phyloP scores from a whole-genome alignment of 441 rosid species.

The Jatropha podagrica region DNA sequence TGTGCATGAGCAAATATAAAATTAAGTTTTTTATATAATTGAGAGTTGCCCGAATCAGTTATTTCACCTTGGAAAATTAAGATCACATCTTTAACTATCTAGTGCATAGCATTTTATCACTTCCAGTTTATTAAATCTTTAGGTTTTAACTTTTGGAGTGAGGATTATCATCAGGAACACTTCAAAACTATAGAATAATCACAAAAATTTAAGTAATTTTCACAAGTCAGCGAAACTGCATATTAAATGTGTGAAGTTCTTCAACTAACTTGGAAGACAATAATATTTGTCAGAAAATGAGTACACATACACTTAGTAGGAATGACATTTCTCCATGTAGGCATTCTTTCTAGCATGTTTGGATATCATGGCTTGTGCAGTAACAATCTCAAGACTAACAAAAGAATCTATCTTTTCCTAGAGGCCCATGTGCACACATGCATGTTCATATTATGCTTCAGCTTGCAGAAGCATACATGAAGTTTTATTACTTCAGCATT shows the following conservation, averaged over 20 bases:
- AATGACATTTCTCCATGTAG: background rate
- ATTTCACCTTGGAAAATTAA: background rate
- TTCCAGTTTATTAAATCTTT: background rate
- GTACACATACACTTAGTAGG: background rate
- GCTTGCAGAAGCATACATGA: background rate
- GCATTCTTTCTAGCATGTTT: background rate
- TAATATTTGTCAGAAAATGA: background rate
- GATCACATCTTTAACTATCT: background rate
- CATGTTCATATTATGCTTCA: conserved; percentile 1
- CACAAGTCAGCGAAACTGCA: background rate
- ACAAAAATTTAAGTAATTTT: conserved; percentile 3
- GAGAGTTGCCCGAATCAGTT: background rate
- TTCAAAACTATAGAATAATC: background rate
- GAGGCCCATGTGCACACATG: background rate
- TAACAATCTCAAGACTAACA: background rate
- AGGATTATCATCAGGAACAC: background rate
- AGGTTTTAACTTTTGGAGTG: background rate
- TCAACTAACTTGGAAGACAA: background rate
- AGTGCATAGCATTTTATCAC: background rate
- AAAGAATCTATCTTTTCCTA: background rate
- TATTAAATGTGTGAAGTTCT: background rate
- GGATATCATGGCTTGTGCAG: background rate
- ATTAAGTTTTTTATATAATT: background rate
- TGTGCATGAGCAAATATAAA: background rate
- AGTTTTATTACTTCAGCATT: background rate